Percentiles rank a stretch among this genome's conserved stretches.
phyloP scores from a whole-genome alignment of 1,284 basidiomycete species.

The Puccinia hordei region DNA sequence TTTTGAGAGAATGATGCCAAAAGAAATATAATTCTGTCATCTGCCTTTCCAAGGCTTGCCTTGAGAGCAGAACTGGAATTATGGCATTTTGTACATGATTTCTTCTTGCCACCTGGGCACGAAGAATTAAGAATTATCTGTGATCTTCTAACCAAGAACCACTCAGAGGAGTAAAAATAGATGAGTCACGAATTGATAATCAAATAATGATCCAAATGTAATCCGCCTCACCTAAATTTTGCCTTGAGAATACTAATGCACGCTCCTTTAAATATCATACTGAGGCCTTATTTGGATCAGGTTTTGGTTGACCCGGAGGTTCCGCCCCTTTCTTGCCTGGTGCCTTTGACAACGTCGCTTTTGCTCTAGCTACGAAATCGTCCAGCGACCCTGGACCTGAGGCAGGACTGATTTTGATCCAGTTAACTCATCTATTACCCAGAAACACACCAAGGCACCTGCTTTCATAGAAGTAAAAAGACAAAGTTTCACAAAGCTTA shows the following conservation, averaged over 20 bases:
- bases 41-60: too few species aligned
- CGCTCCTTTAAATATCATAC: neutral
- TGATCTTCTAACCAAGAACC: neutral
- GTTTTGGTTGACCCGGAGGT: neutral
- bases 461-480: neutral
- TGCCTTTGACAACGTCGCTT: neutral
- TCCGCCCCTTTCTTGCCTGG: neutral
- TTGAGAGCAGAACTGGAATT: too few species aligned
- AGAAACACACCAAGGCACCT: neutral
- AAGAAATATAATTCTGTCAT: too few species aligned
- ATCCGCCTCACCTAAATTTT: neutral
- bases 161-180: neutral
- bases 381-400: constrained; percentile 14
- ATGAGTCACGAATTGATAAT: neutral
- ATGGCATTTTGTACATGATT: neutral
- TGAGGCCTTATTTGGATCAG: neutral
- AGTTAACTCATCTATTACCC: neutral
- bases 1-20: too few species aligned
- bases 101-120: neutral
- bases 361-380: neutral
- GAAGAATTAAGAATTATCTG: neutral
- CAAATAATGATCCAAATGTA: neutral
- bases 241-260: too few species aligned
- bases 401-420: neutral
- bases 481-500: neutral